These are phyloP conservation scores for Plasmodium chabaudi DNA, from an alignment of 169 alveolate species.

Conservation along the genomic window DNA sequence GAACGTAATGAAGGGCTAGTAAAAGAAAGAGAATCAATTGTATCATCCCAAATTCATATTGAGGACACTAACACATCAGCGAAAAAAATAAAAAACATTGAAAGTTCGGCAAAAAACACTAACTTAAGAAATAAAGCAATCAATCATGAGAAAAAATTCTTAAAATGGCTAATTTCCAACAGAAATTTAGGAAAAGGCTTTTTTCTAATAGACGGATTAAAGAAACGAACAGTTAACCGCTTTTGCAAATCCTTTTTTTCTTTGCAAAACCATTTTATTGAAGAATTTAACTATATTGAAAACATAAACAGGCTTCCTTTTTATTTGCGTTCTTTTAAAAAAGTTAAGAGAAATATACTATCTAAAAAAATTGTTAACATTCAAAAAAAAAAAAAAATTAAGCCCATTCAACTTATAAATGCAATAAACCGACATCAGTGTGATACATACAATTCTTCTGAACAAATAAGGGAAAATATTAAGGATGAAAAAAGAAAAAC, in stretches of 20 bases:
- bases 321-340: constrained; percentile 11
- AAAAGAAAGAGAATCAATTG: not conserved
- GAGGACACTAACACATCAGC: not conserved
- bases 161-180: constrained; percentile 25
- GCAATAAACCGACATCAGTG: not conserved
- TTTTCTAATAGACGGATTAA: constrained; percentile 45
- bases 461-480: too few relatives aligned
- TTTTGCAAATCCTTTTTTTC: constrained; percentile 48
- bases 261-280: constrained; percentile 31
- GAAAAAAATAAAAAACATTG: not conserved
- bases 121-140: not conserved
- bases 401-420: too few relatives aligned
- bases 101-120: not conserved
- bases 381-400: constrained; percentile 3
- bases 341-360: constrained; percentile 8
- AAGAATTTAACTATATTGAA: not conserved
- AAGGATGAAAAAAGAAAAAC: constrained; percentile 9
- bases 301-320: not conserved
- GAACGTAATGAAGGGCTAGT: not conserved
- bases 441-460: too few relatives aligned
- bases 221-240: constrained; percentile 17
- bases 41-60: not conserved
- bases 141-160: constrained; percentile 6
- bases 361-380: constrained; percentile 28
- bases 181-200: constrained; percentile 74